phyloP scores from a whole-genome alignment of 805 yeast species.

The Wickerhamiella kazuoi region DNA sequence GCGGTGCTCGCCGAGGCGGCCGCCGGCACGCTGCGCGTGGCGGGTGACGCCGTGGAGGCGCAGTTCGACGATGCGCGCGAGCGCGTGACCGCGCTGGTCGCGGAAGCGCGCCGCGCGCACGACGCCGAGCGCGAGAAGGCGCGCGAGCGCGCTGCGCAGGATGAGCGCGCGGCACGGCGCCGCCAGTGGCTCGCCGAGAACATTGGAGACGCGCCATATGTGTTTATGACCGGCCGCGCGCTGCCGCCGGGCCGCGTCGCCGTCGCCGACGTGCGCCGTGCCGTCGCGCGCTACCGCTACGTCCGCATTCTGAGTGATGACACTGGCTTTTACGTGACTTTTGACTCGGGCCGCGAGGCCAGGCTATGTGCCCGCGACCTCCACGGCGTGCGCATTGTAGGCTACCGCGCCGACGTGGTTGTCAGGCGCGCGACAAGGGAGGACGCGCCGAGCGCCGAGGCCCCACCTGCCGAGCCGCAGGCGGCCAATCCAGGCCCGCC shows the following conservation, averaged over 20 bases:
- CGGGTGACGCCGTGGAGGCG: neutral
- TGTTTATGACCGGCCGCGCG: neutral
- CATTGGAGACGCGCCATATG: neutral
- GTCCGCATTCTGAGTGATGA: neutral
- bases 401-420: neutral
- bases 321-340: neutral
- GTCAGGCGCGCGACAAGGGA: neutral
- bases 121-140: neutral
- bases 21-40: neutral
- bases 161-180: neutral
- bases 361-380: neutral
- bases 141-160: neutral
- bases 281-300: neutral
- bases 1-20: neutral
- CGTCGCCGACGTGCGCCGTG: neutral
- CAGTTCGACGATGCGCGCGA: neutral
- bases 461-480: neutral
- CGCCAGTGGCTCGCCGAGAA: neutral
- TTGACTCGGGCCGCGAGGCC: neutral
- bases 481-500: no score
- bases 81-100: neutral
- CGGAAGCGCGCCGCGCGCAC: neutral
- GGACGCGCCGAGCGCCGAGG: neutral
- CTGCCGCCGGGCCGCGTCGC: neutral
- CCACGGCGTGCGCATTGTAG: neutral